Evolutionary conservation across 306 rosid genomes (phyloP), one percentile per base, ranked within the genome.

Genomic region (Delonix regia): DNA sequence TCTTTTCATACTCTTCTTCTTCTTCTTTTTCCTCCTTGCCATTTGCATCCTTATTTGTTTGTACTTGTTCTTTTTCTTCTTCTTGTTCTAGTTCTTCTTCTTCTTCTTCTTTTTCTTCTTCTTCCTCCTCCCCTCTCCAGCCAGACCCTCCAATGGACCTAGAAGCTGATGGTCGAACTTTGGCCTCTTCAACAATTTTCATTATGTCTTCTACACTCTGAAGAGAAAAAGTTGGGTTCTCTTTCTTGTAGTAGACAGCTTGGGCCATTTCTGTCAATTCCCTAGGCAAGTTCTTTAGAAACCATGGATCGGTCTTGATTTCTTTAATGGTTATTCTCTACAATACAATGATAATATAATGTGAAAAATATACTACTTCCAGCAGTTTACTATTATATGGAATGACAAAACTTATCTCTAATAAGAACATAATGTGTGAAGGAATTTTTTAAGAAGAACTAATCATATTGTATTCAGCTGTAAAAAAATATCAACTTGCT

Each of bases 231-330:
- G 59, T 76, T 68, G 86, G 77, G 71, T 83, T 85, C 72, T 88
- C 90, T 80, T 67, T 84, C 42, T 45, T 81, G 86, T 74, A 63
- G 83, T 81, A 72, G 27, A 82, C 27, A 72, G 49, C 81, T 80
- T 88, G 89, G 65, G 64, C 85, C 30, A 38, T 76, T 82, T 88
- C 88, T 63, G 80, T 83, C 67, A 89, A 89, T 69, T 90, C 95
- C 84, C 85, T 76, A 0, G 90, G 89, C 86, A 87, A 82, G 81
- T 87, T 85, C 87, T 82, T 81, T 45, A 87, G 38, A 75, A 87
- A 90, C 93, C 93, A 90, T 30, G 90, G 91, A 41, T 90, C 88
- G 63, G 42, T 77, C 89, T 85, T 86, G 59, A 88, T 88, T 78
- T 87, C 91, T 48, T 82, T 85, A 36, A 90, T 86, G 42, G 73